Evolutionary conservation across 257 asterid species (phyloP), one percentile per base, ranked within the genome.

Genomic region (Forsythia viridissima): DNA sequence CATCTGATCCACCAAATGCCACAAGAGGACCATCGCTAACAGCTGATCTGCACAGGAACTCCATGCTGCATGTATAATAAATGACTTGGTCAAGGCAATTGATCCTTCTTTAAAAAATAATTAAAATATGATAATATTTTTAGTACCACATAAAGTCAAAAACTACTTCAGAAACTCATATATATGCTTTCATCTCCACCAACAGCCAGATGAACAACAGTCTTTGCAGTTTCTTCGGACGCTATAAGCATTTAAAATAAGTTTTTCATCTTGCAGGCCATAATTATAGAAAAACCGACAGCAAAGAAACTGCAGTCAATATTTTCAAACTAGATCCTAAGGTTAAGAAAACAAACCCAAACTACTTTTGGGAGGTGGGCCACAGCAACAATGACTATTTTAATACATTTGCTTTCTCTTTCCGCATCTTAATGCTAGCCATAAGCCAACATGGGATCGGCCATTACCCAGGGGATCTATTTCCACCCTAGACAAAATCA

Each of bases 1-100:
- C 99, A 80, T 95, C 98, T 43, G 99, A 93, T 48, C 96, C 94
- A 86, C 99, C 99, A 89, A 95, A 95, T 71, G 98, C 98, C 84
- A 95, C 98, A 80, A 93, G 93, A 85, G 99, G 99, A 36, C 97
- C 99, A 84, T 95, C 99, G 78, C 82, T 89, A 73, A 88, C 85
- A 77, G 91, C 42, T 42, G 98, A 85, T 86, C 85, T 89, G 82
- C 92, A 92, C 3, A 95, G 91, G 86, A 93, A 93, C 85, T 89
- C 98, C 98, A 92, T 92, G 76, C 97, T 93, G 96, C 80, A 84
- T 71, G 71, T 59, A 81, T 48, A 87, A 82, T 46, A 72, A 40
- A 15, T 41, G 20, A 65, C 41, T 71, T 69, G 42, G 74, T 88
- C 85, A 85, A 81, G 82, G 72, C 52, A 84, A 38, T 39, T 34